Percentiles rank a stretch among this genome's conserved stretches.
These are phyloP conservation scores for Fusarium pseudoanthophilum DNA, from an alignment of 2,329 filamentous ascomycete species.

Conservation along the genomic window DNA sequence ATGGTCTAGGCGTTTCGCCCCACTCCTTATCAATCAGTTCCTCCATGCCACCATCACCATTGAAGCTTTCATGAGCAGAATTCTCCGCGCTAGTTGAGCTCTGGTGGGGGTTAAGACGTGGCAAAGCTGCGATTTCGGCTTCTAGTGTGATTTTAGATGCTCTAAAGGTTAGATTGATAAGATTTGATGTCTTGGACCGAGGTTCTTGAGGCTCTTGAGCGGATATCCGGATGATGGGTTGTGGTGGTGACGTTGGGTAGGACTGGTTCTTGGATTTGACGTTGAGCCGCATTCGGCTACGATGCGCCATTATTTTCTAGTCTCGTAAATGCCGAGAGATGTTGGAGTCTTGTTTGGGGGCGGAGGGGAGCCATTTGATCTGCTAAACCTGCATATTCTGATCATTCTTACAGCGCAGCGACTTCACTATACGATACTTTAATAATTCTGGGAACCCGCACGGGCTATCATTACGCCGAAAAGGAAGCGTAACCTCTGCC, in stretches of 20 bases:
- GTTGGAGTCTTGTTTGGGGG: not conserved
- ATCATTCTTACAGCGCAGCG: not conserved
- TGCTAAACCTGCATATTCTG: not conserved
- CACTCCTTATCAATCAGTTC: constrained; percentile 44
- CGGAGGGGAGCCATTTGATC: not conserved
- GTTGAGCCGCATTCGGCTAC: constrained; percentile 10
- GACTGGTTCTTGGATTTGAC: not conserved
- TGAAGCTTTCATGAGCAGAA: constrained; percentile 7
- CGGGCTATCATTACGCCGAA: not conserved
- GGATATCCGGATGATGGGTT: not conserved
- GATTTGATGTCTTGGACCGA: not conserved
- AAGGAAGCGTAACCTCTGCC: no score
- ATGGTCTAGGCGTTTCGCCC: constrained; percentile 1
- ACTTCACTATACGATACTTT: no score
- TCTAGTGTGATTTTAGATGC: not conserved
- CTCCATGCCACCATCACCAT: constrained; percentile 31
- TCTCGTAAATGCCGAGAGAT: not conserved
- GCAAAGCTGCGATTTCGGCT: constrained; percentile 13
- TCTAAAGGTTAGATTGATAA: constrained; percentile 23
- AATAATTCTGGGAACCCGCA: not conserved
- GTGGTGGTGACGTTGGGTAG: constrained; percentile 3
- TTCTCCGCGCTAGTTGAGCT: constrained; percentile 18
- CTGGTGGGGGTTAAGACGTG: constrained; percentile 14
- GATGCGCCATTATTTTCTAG: not conserved
- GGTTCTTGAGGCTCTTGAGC: not conserved